Percentiles rank a stretch among this genome's conserved stretches.
These are phyloP conservation scores for Pythium brachiatum DNA, from an alignment of 352 stramenopile genomes.

Conservation along the genomic window DNA sequence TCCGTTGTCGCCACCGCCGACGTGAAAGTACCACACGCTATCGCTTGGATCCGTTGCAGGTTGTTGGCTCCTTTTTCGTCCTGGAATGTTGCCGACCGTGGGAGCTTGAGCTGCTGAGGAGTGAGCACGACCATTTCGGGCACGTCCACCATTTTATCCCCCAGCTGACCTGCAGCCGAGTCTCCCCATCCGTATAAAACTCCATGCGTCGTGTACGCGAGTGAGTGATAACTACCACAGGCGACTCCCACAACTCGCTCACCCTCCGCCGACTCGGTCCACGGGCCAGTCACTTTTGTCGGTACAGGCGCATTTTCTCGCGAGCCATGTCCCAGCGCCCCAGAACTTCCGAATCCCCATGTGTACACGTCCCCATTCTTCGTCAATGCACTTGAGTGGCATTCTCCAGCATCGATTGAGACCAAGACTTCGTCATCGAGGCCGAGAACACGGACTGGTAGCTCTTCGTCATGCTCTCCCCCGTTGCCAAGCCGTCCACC, in stretches of 20 bases:
- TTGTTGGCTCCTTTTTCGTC: slow-evolving; percentile 11
- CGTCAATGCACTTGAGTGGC: slow-evolving; percentile 71
- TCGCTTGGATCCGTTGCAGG: slow-evolving; percentile 31
- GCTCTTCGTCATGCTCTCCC: slow-evolving; percentile 54
- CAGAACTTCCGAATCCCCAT: slow-evolving; percentile 84
- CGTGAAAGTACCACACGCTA: slow-evolving; percentile 67
- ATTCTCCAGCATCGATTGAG: slow-evolving; percentile 69
- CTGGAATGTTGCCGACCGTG: slow-evolving; percentile 19
- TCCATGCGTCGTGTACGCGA: slow-evolving; percentile 47
- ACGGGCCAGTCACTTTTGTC: slow-evolving; percentile 35
- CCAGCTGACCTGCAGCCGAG: slow-evolving; percentile 65
- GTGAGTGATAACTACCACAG: slow-evolving; percentile 78
- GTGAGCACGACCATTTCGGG: slow-evolving; percentile 57
- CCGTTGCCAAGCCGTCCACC: slow-evolving; percentile 72
- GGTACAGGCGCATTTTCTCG: slow-evolving; percentile 58
- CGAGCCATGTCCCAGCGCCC: slow-evolving; percentile 63
- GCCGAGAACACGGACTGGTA: slow-evolving; percentile 37
- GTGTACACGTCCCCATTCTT: slow-evolving; percentile 71
- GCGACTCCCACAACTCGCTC: slow-evolving; percentile 37
- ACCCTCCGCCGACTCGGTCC: slow-evolving; percentile 16
- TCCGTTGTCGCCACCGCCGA: slow-evolving; percentile 49
- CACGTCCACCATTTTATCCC: slow-evolving; percentile 39
- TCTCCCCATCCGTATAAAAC: slow-evolving; percentile 79
- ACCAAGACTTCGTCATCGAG: slow-evolving; percentile 42
- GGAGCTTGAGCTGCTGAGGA: slow-evolving; percentile 43